A percentile compares a stretch with the other conserved stretches of the same genome.
Evolutionary conservation across 2,329 filamentous ascomycete genomes (phyloP).

Genomic region (Mycocentrospora acerina): DNA sequence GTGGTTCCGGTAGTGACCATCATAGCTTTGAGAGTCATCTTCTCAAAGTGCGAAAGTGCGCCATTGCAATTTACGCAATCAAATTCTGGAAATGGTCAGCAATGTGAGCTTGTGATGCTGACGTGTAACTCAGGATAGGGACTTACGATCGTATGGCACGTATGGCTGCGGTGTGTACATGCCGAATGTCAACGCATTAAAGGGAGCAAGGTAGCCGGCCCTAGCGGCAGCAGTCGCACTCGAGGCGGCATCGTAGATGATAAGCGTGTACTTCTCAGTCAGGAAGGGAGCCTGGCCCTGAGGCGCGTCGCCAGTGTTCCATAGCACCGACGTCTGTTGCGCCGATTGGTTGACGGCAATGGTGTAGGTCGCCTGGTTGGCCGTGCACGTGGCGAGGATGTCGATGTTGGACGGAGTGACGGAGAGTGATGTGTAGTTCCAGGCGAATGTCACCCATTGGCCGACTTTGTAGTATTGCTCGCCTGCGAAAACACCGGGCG

Average conservation of each 20-base stretch:
- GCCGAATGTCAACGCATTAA: conserved; percentile 58
- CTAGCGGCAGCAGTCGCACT: conserved; percentile 53
- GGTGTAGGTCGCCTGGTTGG: conserved; percentile 62
- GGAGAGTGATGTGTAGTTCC: conserved; percentile 68
- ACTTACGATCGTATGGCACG: conserved; percentile 52
- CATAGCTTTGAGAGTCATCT: conserved; percentile 57
- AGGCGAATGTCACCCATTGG: conserved; percentile 63
- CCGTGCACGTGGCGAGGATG: conserved; percentile 61
- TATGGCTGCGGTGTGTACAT: conserved; percentile 62
- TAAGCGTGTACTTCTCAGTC: conserved; percentile 62
- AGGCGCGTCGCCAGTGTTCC: conserved; percentile 56
- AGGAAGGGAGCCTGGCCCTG: conserved; percentile 50
- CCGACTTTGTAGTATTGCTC: conserved; percentile 66
- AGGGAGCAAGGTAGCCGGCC: conserved; percentile 58
- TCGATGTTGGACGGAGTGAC: conserved; percentile 61
- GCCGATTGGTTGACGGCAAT: conserved; percentile 61
- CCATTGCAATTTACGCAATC: conserved; percentile 59
- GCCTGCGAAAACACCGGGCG: conserved; percentile 52
- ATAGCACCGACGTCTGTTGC: conserved; percentile 54
- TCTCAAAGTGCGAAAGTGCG: conserved; percentile 55
- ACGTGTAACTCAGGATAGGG: background rate
- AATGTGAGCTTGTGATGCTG: too few relatives aligned
- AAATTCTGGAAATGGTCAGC: conserved; percentile 45
- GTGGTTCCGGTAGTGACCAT: conserved; percentile 59
- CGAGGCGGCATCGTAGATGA: conserved; percentile 61